Evolutionary conservation across 1,284 basidiomycete species (phyloP), one percentile per base, ranked within the genome.

Genomic region (Dichomitus squalens): DNA sequence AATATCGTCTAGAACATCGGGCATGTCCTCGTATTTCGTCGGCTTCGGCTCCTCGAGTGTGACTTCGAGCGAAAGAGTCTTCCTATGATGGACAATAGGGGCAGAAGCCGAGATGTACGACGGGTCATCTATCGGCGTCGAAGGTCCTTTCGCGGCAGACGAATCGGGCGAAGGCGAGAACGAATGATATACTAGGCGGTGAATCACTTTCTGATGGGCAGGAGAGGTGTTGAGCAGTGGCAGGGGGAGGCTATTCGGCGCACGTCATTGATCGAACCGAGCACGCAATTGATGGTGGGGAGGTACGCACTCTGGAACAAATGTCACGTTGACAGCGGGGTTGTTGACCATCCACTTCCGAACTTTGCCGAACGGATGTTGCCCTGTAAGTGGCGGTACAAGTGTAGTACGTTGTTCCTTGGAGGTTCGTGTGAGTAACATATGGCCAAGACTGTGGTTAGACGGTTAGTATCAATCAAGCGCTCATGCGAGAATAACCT

Each of bases 161-260:
- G 35, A n/a, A 31, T 40, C 39, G 47, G 48, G 39, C 12, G 46
- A 49, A 27, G 55, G 14, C 18, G 31, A 35, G 20, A 63, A 31
- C 6, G 77, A 75, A 58, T 73, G 78, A 67, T 90, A 91, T 46
- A 84, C 66, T 27, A 90, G 69, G 29, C 86, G 82, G 61, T 83
- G 83, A 11, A 85, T 53, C 48, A 77, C 59, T 52, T 66, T 75
- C 58, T 79, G 79, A 57, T 75, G 66, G 20, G 65, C 55, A 7
- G 75, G 76, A 8, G 70, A 58, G 11, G 71, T 66, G 46, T 75
- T 69, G 34, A 79, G 69, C 39, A 84, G 64, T 4, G 69, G 54
- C 9, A 73, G 56, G 25, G 85, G 84, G 31, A 82, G 65, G 68
- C 87, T 88, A 53, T 27, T 51, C 33, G 21, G 18, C 21, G 31